These are phyloP conservation scores for Fusarium humuli DNA, from an alignment of 2,329 filamentous ascomycete species.

Conservation along the genomic window DNA sequence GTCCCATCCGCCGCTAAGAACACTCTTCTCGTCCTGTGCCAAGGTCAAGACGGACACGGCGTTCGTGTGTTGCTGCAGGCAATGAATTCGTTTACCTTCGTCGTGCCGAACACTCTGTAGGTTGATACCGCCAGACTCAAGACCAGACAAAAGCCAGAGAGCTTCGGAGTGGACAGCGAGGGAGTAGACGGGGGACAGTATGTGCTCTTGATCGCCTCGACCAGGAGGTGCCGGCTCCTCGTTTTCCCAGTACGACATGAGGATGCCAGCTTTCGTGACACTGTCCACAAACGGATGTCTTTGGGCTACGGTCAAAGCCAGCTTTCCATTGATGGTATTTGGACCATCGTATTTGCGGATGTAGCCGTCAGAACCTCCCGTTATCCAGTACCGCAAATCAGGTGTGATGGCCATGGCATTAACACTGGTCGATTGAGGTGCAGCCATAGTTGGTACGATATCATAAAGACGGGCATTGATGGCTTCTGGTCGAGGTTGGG, in stretches of 20 bases:
- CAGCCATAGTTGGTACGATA: conserved; percentile 96
- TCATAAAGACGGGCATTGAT: conserved; percentile 86
- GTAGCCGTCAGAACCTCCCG: conserved; percentile 92
- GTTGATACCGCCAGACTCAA: conserved; percentile 93
- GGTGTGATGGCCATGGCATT: conserved; percentile 93
- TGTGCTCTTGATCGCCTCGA: conserved; percentile 66
- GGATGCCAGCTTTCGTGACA: conserved; percentile 91
- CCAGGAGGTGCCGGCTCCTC: conserved; percentile 73
- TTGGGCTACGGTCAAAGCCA: conserved; percentile 93
- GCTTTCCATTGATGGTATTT: conserved; percentile 93
- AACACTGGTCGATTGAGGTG: conserved; percentile 94
- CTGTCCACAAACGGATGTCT: conserved; percentile 97
- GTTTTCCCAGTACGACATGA: conserved; percentile 99
- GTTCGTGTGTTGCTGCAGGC: conserved; percentile 85
- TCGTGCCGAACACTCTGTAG: conserved; percentile 93
- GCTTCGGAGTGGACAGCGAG: conserved; percentile 90
- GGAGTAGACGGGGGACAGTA: conserved; percentile 92
- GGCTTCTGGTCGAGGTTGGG: conserved; percentile 79
- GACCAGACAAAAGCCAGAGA: conserved; percentile 89
- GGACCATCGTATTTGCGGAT: conserved; percentile 97
- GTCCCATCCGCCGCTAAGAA: conserved; percentile 96
- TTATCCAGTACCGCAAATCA: conserved; percentile 95
- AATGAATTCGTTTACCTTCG: conserved; percentile 89
- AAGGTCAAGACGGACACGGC: conserved; percentile 90
- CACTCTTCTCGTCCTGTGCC: conserved; percentile 84